Conservation (phyloP, 1,284 basidiomycete species). For the Marasmius oreades region DNA sequence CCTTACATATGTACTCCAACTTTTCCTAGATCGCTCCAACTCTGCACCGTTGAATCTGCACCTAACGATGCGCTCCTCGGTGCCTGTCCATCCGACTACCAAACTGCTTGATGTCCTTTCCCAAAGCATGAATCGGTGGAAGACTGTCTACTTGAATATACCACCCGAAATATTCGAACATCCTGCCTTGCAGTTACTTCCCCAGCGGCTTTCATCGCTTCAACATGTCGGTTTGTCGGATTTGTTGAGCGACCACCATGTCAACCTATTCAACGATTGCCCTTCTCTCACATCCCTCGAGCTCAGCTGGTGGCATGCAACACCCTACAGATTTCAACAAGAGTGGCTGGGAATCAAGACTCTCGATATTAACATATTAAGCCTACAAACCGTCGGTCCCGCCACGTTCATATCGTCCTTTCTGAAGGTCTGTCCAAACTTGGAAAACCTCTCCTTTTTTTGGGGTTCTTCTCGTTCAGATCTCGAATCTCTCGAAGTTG, state of each 20-base stretch:
- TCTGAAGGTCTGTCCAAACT: background rate
- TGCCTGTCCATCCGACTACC: too few relatives aligned
- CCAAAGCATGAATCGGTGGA: too few relatives aligned
- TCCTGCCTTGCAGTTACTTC: background rate
- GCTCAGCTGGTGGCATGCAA: background rate
- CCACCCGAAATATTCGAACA: background rate
- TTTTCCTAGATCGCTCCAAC: background rate
- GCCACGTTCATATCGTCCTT: background rate
- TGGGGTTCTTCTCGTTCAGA: background rate
- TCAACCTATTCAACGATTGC: background rate
- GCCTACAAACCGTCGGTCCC: background rate
- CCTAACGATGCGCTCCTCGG: background rate
- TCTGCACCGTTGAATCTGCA: background rate
- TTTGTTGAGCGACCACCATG: background rate
- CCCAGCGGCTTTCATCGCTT: background rate
- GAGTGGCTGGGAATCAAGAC: too few relatives aligned
- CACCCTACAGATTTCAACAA: too few relatives aligned
- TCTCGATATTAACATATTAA: too few relatives aligned
- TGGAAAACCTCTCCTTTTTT: background rate
- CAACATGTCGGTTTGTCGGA: background rate
- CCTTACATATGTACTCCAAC: background rate
- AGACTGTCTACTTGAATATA: too few relatives aligned
- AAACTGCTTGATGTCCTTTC: too few relatives aligned
- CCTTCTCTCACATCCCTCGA: background rate
- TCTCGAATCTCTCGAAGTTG: background rate